phyloP scores from a whole-genome alignment of 139 green algal genomes.

The Ettlia oleoabundans region DNA sequence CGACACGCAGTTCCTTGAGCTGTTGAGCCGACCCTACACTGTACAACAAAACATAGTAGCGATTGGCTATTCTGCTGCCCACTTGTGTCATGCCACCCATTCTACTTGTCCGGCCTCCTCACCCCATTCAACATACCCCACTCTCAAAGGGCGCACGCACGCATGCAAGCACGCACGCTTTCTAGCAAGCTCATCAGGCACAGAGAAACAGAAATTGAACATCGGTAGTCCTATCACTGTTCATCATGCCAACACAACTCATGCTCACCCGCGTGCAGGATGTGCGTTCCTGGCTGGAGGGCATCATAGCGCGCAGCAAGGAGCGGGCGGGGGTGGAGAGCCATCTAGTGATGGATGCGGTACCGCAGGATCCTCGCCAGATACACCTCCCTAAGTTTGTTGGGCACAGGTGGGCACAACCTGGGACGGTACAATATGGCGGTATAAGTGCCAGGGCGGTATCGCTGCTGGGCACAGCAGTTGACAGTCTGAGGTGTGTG shows the following conservation, averaged over 20 bases:
- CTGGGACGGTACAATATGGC: background rate
- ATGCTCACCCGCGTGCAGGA: constrained; percentile 39
- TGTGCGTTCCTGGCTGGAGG: constrained; percentile 43
- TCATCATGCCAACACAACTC: background rate
- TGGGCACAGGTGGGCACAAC: constrained; percentile 24
- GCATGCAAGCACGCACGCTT: too few relatives aligned
- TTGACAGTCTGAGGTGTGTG: background rate
- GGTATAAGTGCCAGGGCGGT: background rate
- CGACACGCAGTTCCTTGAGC: too few relatives aligned
- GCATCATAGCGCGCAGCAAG: constrained; percentile 40
- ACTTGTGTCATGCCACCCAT: too few relatives aligned
- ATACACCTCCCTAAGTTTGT: constrained; percentile 51
- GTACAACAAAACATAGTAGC: too few relatives aligned
- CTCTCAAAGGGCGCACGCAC: too few relatives aligned
- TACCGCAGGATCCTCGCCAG: constrained; percentile 9
- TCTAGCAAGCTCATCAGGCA: too few relatives aligned
- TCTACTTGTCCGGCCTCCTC: too few relatives aligned
- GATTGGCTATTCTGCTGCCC: too few relatives aligned
- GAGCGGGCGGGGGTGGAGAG: constrained; percentile 38
- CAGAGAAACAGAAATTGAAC: too few relatives aligned
- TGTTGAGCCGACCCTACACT: too few relatives aligned
- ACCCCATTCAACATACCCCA: too few relatives aligned
- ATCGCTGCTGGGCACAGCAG: background rate
- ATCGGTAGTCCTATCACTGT: too few relatives aligned
- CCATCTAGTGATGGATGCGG: constrained; percentile 43